These are phyloP conservation scores for Wickerhamomyces silvicola DNA, from an alignment of 805 yeast genomes.

Conservation along the genomic window DNA sequence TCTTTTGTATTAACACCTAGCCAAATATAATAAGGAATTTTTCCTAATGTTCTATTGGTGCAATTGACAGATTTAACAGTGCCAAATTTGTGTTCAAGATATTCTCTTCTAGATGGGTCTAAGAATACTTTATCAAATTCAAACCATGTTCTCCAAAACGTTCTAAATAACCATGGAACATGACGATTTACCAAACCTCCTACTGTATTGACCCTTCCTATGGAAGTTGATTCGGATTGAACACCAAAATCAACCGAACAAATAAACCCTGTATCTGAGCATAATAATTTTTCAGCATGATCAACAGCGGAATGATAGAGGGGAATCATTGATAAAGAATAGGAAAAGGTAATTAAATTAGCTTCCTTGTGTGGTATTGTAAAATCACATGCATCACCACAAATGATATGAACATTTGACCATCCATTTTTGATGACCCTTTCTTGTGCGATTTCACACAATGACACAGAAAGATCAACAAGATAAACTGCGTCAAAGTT, in stretches of 20 bases:
- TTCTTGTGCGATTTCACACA: constrained; percentile 63
- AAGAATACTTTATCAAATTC: constrained; percentile 76
- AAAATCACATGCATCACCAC: constrained; percentile 74
- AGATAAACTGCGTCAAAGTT: constrained; percentile 62
- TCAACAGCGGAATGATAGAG: constrained; percentile 74
- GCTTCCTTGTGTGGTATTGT: constrained; percentile 44
- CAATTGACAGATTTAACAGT: constrained; percentile 69
- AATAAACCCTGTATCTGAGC: constrained; percentile 50
- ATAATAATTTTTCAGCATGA: constrained; percentile 47
- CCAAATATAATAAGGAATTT: constrained; percentile 81
- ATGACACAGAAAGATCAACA: constrained; percentile 71
- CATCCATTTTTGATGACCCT: constrained; percentile 45
- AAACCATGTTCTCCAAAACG: constrained; percentile 86
- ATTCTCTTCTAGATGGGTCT: constrained; percentile 77
- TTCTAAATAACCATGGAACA: constrained; percentile 69
- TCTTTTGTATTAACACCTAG: constrained; percentile 61
- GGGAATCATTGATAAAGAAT: constrained; percentile 83
- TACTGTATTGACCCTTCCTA: constrained; percentile 65
- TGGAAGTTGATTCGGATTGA: constrained; percentile 55
- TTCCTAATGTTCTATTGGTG: constrained; percentile 59
- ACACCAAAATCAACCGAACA: constrained; percentile 79
- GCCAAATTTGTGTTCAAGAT: constrained; percentile 76
- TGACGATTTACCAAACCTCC: constrained; percentile 72
- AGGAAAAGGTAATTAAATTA: constrained; percentile 74
- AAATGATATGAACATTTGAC: constrained; percentile 57